These are phyloP conservation scores for Avicennia marina DNA, from an alignment of 257 asterid species.

Conservation along the genomic window DNA sequence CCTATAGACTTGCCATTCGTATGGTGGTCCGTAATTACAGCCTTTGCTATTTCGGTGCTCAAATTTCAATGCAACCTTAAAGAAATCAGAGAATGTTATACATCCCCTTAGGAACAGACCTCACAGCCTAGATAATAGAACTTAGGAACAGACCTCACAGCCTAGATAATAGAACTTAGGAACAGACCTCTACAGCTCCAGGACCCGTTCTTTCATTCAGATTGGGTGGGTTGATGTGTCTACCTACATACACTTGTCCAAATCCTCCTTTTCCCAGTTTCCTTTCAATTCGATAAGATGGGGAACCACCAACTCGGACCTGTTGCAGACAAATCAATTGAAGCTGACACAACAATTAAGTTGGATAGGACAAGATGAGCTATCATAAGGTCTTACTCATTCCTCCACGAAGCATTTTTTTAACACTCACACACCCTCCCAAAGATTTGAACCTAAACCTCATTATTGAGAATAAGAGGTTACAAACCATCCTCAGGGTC, in stretches of 20 bases:
- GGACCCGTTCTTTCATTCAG: constrained; percentile 77
- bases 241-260: constrained; percentile 94
- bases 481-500: no score
- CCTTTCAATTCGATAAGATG: constrained; percentile 55
- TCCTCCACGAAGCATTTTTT: no score
- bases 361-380: neutral
- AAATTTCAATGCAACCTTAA: constrained; percentile 82
- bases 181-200: constrained; percentile 71
- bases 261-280: constrained; percentile 96
- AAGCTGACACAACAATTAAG: constrained; percentile 10
- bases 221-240: constrained; percentile 56
- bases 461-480: no score
- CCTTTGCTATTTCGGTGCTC: constrained; percentile 89
- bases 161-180: neutral
- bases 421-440: no score
- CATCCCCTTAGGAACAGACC: neutral
- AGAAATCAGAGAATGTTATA: constrained; percentile 6
- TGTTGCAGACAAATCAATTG: constrained; percentile 27
- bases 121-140: constrained; percentile 5
- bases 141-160: neutral
- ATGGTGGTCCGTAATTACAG: constrained; percentile 78
- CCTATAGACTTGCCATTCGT: constrained; percentile 86
- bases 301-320: constrained; percentile 95
- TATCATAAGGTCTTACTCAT: neutral
- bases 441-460: no score